Base-by-base conservation (phyloP, 352 stramenopile species). In the Discostella stelligera region DNA sequence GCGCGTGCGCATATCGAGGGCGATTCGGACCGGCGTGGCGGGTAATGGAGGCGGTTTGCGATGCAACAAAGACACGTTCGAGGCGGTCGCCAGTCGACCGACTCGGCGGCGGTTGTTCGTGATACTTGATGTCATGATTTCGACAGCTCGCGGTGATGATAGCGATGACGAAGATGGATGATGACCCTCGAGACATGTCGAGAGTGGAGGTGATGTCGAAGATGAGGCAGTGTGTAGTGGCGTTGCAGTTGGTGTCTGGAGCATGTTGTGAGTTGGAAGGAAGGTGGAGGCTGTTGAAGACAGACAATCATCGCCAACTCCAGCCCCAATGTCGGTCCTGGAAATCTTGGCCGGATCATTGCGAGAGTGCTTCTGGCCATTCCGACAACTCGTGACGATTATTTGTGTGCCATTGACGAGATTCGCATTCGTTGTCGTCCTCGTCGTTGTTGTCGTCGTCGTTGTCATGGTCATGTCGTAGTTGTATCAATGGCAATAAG, bases 1-100 rank as follows among this genome's bases (percentile, higher is more conserved):
- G 37, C 85, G 66, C 3, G 74, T 83, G 52, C 69, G 83, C 46
- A 82, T 81, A 23, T 71, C 72, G 46, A 58, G 50, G 18, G 50
- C 50, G 4, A 58, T 32, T 27, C 50, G 21, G 9, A 58, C 48
- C 7, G 48, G 18, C 16, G 50, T 32, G 18, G 50, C 50, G 50
- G 50, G 18, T 3, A 30, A 18, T 2, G 50, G 50, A 14, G 27
- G 50, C 18, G 50, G 37, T 14, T 44, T 27, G 50, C 3, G 14
- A 58, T 58, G 32, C 3, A 44, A 44, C 11, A 8, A 3, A 44
- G 37, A 32, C 2, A 32, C 27, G 2, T 32, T 44, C 7, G 37
- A 1, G 11, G 37, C 2, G 1, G 37, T 44, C 27, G 27, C 5
- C 27, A 5, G 27, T 32, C 27, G 27, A 32, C 27, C 2, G 1